Base-by-base conservation (phyloP, 768 basidiomycete species). In the Pilatotrama ljubarskyi region DNA sequence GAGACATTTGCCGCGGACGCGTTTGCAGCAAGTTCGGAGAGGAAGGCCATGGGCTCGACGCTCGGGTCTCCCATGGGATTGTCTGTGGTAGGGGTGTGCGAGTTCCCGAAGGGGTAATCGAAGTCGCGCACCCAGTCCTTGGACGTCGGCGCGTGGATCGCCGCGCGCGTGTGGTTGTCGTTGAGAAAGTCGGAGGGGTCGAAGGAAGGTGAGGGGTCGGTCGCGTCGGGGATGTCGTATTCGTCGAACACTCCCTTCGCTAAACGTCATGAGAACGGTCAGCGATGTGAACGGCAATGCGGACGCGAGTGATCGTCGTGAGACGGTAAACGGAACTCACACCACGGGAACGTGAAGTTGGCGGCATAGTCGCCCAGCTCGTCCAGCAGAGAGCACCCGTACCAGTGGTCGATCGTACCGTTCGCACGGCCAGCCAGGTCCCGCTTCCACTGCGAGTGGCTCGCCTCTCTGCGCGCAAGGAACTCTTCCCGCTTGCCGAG, bases 351-450 rank as follows among this genome's bases (percentile, higher is more conserved):
- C 0, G 88, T 86, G 65, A 78, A 89, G 67, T 90, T 90, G 52
- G 83, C 55, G 13, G 87, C 86, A 62, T 90, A 90, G 71, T 90
- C 88, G 22, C 86, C 65, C 70, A 85, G 80, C 73, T 86, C 82
- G 56, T 85, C 81, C 44, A 82, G 77, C 14, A 89, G 68, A 56
- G 84, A 76, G 70, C 89, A 90, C 1, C 64, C 66, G 41, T 74
- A 74, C 42, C 61, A 70, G 10, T 72, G 66, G 36, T 75, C 74
- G 22, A 73, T 77, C 1, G 82, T 83, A 7, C 81, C 85, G 62
- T 83, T 84, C 2, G 81, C 70, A 20, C 82, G 76, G n/a, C 71
- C 73, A 11, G 71, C 72, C 13, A 86, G 70, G 67, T 80, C 77
- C 42, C 82, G 75, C 66, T 85, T 88, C 76, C 61, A 77, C 77